phyloP scores from a whole-genome alignment of 2,329 filamentous ascomycete species.

The Fusarium verticillioides region DNA sequence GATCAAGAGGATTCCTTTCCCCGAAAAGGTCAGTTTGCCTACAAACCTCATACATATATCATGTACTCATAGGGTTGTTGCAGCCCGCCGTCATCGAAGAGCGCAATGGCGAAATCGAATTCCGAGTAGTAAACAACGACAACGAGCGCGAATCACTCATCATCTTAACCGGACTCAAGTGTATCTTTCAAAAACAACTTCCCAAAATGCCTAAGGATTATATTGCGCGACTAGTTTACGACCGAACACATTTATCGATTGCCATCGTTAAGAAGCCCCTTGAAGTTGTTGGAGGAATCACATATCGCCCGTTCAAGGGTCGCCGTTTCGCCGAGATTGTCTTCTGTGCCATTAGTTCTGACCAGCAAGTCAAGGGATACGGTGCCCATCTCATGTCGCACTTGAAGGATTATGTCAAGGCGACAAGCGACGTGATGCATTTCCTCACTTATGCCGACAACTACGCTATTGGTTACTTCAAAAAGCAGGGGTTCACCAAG shows the following conservation, averaged over 20 bases:
- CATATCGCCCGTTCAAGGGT: conserved; percentile 92
- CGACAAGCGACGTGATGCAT: conserved; percentile 96
- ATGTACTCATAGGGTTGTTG: not conserved
- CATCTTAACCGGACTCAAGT: conserved; percentile 94
- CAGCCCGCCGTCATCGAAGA: conserved; percentile 93
- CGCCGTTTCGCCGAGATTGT: conserved; percentile 97
- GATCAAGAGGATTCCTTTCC: conserved; percentile 81
- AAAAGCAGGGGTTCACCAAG: conserved; percentile 99
- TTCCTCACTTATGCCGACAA: conserved; percentile 99
- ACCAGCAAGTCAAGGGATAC: conserved; percentile 99
- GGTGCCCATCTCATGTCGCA: conserved; percentile 98
- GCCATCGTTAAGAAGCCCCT: conserved; percentile 97
- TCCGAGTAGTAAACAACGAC: conserved; percentile 98
- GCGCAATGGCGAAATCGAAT: conserved; percentile 93
- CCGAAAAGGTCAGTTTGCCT: conserved; percentile 76
- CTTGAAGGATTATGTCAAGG: conserved; percentile 97
- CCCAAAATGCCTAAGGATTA: conserved; percentile 99
- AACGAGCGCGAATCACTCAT: conserved; percentile 87
- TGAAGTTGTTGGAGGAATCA: conserved; percentile 96
- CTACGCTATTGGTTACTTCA: conserved; percentile 98
- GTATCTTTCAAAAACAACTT: conserved; percentile 97
- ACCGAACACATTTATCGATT: conserved; percentile 94
- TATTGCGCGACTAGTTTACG: conserved; percentile 96
- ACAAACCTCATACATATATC: not conserved
- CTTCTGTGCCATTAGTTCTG: conserved; percentile 96